A percentile compares a stretch with the other conserved stretches of the same genome.
phyloP scores from a whole-genome alignment of 164 flowering plant genomes.

The Litsea cubeba region DNA sequence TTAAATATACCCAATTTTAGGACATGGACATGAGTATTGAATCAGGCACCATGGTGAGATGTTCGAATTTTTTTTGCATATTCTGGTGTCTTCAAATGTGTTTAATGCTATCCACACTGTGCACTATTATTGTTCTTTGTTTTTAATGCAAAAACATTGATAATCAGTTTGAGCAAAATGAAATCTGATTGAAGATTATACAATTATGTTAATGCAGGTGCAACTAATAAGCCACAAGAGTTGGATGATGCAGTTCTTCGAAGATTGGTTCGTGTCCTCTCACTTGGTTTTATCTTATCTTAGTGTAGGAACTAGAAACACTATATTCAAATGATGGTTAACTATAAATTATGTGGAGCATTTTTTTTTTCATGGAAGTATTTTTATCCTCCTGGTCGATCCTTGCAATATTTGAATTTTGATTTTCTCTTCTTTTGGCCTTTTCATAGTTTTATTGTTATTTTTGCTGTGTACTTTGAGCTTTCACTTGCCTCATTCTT shows the following conservation, averaged over 20 bases:
- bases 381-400: background rate
- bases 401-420: background rate
- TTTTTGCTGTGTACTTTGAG: background rate
- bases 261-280: constrained; percentile 69
- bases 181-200: constrained; percentile 3
- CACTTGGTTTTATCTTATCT: background rate
- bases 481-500: background rate
- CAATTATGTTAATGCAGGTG: constrained; percentile 55
- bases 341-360: background rate
- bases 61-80: too few relatives aligned
- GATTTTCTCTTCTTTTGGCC: background rate
- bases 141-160: background rate
- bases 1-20: too few relatives aligned
- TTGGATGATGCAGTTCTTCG: constrained; percentile 98
- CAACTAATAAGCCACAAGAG: constrained; percentile 98
- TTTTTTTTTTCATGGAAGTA: background rate
- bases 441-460: background rate
- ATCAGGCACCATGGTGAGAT: too few relatives aligned
- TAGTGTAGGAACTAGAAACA: background rate
- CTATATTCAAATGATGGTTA: background rate
- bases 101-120: background rate
- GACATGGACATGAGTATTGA: too few relatives aligned
- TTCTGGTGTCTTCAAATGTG: too few relatives aligned
- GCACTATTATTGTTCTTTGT: background rate
- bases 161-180: background rate